Conservation (phyloP, 108 stramenopile species). For the Nitzschia palea region DNA sequence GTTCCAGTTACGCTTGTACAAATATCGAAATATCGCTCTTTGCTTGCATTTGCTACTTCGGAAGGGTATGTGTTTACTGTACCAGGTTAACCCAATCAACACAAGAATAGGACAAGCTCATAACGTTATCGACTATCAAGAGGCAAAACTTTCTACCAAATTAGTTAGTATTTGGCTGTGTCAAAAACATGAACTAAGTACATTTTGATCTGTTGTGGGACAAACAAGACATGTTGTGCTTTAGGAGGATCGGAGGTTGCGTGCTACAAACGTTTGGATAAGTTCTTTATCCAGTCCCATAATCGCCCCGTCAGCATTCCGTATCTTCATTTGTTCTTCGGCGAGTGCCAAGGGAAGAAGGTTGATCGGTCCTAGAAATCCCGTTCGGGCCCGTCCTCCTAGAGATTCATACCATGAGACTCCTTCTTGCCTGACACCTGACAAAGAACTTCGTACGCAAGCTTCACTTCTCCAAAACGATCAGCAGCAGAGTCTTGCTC, state of each 20-base stretch:
- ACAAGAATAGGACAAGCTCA: too few species aligned
- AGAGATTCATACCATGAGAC: slow-evolving; percentile 82
- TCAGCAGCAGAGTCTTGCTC: slow-evolving; percentile 44
- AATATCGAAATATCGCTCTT: too few species aligned
- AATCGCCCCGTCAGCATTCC: slow-evolving; percentile 46
- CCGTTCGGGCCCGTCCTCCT: slow-evolving; percentile 70
- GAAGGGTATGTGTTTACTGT: too few species aligned
- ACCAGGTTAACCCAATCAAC: too few species aligned
- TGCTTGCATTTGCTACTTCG: too few species aligned
- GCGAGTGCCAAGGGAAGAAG: slow-evolving; percentile 59
- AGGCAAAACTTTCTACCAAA: too few species aligned
- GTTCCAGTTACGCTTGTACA: too few species aligned
- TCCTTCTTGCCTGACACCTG: slow-evolving; percentile 40
- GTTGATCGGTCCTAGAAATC: slow-evolving; percentile 59
- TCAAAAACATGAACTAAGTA: too few species aligned
- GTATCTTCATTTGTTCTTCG: slow-evolving; percentile 22
- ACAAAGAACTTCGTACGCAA: slow-evolving; percentile 73
- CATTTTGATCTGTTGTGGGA: too few species aligned
- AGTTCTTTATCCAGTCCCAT: slow-evolving; percentile 60
- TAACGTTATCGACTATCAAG: too few species aligned
- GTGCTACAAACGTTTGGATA: slow-evolving; percentile 73
- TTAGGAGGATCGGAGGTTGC: slow-evolving; percentile 44
- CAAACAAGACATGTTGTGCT: too few species aligned
- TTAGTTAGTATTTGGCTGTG: too few species aligned
- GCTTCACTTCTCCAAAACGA: slow-evolving; percentile 53